A percentile compares a stretch with the other conserved stretches of the same genome.
Evolutionary conservation across 768 basidiomycete genomes (phyloP).

Genomic region (Brasilioporus rufonigricans): DNA sequence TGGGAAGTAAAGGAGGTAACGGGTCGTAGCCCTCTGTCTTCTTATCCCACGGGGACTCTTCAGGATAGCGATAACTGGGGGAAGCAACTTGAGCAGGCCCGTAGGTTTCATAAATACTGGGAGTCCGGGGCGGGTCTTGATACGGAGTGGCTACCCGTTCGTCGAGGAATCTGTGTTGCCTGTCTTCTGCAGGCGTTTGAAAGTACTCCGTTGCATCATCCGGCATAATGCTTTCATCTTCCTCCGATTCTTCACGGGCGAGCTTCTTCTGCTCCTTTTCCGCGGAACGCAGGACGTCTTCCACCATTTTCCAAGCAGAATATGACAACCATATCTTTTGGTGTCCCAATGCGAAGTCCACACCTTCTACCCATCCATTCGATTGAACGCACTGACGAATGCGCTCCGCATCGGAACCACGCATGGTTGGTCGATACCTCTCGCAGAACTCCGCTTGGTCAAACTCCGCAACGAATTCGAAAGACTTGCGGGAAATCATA

Average conservation of each 20-base stretch:
- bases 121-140: conserved; percentile 30
- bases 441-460: conserved; percentile 49
- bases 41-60: conserved; percentile 43
- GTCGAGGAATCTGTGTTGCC: conserved; percentile 33
- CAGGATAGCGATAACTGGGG: conserved; percentile 31
- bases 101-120: conserved; percentile 27
- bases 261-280: conserved; percentile 50
- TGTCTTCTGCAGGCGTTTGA: conserved; percentile 29
- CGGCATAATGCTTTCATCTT: conserved; percentile 44
- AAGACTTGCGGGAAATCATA: conserved; percentile 44
- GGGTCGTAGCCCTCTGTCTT: conserved; percentile 33
- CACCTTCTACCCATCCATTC: conserved; percentile 51
- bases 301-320: conserved; percentile 58
- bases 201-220: conserved; percentile 42
- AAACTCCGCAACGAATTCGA: conserved; percentile 52
- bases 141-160: conserved; percentile 29
- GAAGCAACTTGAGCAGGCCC: conserved; percentile 21
- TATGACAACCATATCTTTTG: conserved; percentile 56
- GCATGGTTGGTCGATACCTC: conserved; percentile 51
- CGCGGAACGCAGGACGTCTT: conserved; percentile 49
- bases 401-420: conserved; percentile 45
- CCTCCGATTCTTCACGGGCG: conserved; percentile 39
- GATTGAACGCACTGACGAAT: conserved; percentile 49
- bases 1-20: conserved; percentile 33
- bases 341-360: conserved; percentile 54